Evolutionary conservation across 1,284 basidiomycete genomes (phyloP).

Genomic region (Fomitiporia mediterranea): DNA sequence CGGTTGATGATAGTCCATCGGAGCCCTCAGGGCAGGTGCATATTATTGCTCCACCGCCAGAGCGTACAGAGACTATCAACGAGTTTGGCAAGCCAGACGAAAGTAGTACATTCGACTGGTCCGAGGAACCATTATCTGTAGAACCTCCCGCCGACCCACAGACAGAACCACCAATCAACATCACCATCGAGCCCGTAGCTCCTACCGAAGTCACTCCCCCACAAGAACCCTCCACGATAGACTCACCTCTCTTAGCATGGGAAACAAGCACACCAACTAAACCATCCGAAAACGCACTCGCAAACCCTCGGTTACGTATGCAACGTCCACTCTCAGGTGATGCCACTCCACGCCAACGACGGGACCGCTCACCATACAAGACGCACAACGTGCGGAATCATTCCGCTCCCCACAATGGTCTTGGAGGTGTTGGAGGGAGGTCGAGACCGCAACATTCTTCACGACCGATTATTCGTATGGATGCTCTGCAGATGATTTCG

Average conservation of each 20-base stretch:
- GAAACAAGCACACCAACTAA: background rate
- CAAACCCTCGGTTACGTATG: background rate
- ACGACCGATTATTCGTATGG: slow-evolving; percentile 21
- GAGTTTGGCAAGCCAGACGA: too few species aligned
- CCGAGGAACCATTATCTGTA: slow-evolving; percentile 14
- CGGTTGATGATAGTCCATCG: background rate
- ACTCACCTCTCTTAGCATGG: background rate
- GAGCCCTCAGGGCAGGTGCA: background rate
- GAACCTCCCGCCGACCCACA: slow-evolving; percentile 9
- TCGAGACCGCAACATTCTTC: slow-evolving; percentile 15
- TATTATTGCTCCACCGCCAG: background rate
- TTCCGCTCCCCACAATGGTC: slow-evolving; percentile 19
- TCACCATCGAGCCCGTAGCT: background rate
- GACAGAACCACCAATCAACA: slow-evolving; percentile 6
- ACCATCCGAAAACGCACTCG: background rate
- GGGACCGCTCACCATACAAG: slow-evolving; percentile 16
- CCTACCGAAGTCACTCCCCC: background rate
- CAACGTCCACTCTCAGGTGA: slow-evolving; percentile 18
- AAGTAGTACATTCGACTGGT: slow-evolving; percentile 19
- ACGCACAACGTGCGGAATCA: slow-evolving; percentile 20
- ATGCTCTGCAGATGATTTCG: slow-evolving; percentile 21
- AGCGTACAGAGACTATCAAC: too few species aligned
- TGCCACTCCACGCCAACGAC: slow-evolving; percentile 4
- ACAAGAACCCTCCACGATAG: background rate
- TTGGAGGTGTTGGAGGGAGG: background rate